Evolutionary conservation across 2,329 filamentous ascomycete species (phyloP).

Genomic region (Pezicula rhizophila): DNA sequence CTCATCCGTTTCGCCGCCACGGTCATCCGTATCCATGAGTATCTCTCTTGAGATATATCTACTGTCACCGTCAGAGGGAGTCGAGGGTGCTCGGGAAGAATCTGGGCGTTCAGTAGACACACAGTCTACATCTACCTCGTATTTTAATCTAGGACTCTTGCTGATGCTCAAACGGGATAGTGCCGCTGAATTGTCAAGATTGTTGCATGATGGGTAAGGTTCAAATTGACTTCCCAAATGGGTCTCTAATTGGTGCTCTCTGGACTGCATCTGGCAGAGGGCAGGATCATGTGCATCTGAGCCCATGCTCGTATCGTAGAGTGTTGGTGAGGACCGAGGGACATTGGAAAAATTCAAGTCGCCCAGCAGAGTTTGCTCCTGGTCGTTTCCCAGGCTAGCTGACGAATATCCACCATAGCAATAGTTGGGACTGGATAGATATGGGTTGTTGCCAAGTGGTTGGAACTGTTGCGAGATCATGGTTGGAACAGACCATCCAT

Average conservation of each 20-base stretch:
- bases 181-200: conserved; percentile 8
- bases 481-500: conserved; percentile 12
- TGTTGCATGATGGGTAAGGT: conserved; percentile 4
- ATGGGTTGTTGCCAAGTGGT: conserved; percentile 4
- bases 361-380: conserved; percentile 4
- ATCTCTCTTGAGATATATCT: conserved; percentile 18
- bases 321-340: conserved; percentile 15
- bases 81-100: conserved; percentile 11
- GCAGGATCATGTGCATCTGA: conserved; percentile 11
- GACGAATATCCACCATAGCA: conserved; percentile 18
- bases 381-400: conserved; percentile 10
- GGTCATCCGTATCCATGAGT: conserved; percentile 22
- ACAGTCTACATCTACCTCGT: background rate
- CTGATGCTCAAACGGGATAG: conserved; percentile 14
- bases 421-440: conserved; percentile 3
- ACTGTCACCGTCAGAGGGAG: conserved; percentile 22
- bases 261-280: conserved; percentile 11
- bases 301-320: conserved; percentile 10
- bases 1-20: conserved; percentile 36
- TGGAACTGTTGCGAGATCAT: conserved; percentile 6
- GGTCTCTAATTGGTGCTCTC: conserved; percentile 3
- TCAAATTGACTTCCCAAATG: background rate
- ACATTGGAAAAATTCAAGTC: conserved; percentile 7
- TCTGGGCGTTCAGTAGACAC: conserved; percentile 7
- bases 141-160: conserved; percentile 6